Percentiles rank a stretch among this genome's conserved stretches.
Conservation (phyloP, 2,329 filamentous ascomycete species). For the Ophioceras dolichostomum region DNA sequence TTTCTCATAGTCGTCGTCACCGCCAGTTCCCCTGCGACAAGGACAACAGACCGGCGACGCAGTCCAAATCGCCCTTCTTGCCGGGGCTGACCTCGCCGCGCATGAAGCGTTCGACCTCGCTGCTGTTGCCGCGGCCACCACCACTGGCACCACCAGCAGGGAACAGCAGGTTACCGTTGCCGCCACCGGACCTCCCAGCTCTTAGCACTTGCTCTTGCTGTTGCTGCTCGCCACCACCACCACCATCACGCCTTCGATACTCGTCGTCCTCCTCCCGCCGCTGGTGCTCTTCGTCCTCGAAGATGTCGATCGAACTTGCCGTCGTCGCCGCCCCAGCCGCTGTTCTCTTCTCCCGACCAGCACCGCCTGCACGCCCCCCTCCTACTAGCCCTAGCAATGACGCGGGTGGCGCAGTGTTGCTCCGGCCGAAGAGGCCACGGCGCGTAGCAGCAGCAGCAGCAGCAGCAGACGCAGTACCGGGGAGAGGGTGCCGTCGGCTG, state of each 20-base stretch:
- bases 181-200: conserved; percentile 12
- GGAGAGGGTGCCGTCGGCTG: too few species aligned
- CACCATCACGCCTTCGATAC: too few species aligned
- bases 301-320: conserved; percentile 29
- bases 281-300: conserved; percentile 32
- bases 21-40: conserved; percentile 89
- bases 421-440: neutral
- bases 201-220: conserved; percentile 1
- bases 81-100: conserved; percentile 50
- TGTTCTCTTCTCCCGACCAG: neutral
- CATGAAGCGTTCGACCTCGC: conserved; percentile 67
- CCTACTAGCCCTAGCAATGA: too few species aligned
- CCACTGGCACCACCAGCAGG: too few species aligned
- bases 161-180: conserved; percentile 6
- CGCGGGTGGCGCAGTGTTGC: too few species aligned
- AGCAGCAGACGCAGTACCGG: neutral
- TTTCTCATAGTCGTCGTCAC: too few species aligned
- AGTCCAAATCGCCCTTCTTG: conserved; percentile 74
- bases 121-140: conserved; percentile 21
- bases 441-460: neutral
- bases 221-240: conserved; percentile 3
- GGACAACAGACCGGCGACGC: conserved; percentile 77
- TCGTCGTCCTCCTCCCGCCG: conserved; percentile 1
- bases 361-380: neutral
- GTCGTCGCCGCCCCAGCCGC: conserved; percentile 14